Evolutionary conservation across 805 yeast genomes (phyloP).

Genomic region (Tetrapisispora iriomotensis): DNA sequence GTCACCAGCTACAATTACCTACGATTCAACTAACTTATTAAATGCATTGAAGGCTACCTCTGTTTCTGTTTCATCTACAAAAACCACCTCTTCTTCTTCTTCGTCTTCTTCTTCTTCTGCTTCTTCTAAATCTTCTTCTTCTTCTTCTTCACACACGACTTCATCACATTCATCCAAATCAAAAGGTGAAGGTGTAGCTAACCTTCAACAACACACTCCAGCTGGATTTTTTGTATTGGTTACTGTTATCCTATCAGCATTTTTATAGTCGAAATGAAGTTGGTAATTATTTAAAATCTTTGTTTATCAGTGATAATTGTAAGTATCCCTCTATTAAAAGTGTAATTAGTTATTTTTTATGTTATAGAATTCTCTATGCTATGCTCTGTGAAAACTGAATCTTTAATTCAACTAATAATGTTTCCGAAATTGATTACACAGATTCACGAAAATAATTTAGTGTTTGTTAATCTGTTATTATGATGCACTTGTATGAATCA

Average conservation of each 20-base stretch:
- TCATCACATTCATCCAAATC: no score
- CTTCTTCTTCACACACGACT: slow-evolving; percentile 11
- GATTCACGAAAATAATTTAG: no score
- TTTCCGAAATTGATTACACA: no score
- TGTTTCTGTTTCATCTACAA: slow-evolving; percentile 9
- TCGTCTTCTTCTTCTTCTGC: slow-evolving; percentile 12
- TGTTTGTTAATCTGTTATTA: no score
- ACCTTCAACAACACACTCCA: slow-evolving; percentile 2
- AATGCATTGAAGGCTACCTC: slow-evolving; percentile 26
- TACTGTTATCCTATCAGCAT: slow-evolving; percentile 30
- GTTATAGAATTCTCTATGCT: no score
- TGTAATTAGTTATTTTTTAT: no score
- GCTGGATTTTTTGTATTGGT: slow-evolving; percentile 21
- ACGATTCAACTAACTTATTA: slow-evolving; percentile 27
- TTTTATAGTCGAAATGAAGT: slow-evolving; percentile 15
- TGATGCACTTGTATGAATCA: neutral
- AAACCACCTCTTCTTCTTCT: slow-evolving; percentile 13
- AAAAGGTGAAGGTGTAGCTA: slow-evolving; percentile 22
- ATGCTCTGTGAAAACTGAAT: no score
- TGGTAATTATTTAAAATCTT: neutral
- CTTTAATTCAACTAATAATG: no score
- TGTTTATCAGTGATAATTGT: no score
- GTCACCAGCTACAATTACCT: slow-evolving; percentile 23
- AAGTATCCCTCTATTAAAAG: no score
- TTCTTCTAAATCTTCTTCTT: slow-evolving; percentile 13